Percentiles rank a stretch among this genome's conserved stretches.
phyloP scores from a whole-genome alignment of 2,329 filamentous ascomycete species.

The Neodidymelliopsis sp. region DNA sequence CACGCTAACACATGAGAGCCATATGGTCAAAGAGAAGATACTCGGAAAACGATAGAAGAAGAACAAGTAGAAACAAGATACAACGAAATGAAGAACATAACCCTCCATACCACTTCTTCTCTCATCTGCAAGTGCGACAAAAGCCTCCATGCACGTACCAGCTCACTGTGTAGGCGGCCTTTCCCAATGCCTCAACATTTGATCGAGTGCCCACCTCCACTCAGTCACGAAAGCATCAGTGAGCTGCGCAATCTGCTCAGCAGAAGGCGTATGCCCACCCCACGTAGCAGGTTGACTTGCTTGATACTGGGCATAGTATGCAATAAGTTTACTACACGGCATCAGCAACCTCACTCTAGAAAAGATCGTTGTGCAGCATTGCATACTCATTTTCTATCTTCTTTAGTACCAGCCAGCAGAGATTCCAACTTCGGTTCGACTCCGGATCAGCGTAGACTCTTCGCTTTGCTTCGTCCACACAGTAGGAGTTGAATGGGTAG shows the following conservation, averaged over 20 bases:
- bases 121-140: too few relatives aligned
- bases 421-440: constrained; percentile 76
- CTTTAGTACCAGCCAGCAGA: constrained; percentile 73
- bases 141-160: not conserved
- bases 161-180: constrained; percentile 55
- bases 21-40: too few relatives aligned
- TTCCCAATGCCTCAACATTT: constrained; percentile 75
- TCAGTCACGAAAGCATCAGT: constrained; percentile 69
- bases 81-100: too few relatives aligned
- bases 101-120: too few relatives aligned
- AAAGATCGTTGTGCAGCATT: too few relatives aligned
- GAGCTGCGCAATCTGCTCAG: constrained; percentile 65
- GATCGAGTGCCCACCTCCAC: constrained; percentile 70
- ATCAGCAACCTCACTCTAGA: constrained; percentile 16
- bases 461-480: constrained; percentile 70
- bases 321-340: constrained; percentile 63
- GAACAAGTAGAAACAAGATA: too few relatives aligned
- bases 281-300: constrained; percentile 73
- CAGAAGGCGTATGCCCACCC: constrained; percentile 65
- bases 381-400: constrained; percentile 72
- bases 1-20: too few relatives aligned
- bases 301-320: constrained; percentile 67
- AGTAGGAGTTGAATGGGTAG: constrained; percentile 71
- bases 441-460: constrained; percentile 69
- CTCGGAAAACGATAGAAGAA: too few relatives aligned